These are phyloP conservation scores for Phytopythium oedochilum DNA, from an alignment of 352 stramenopile genomes.

Conservation along the genomic window DNA sequence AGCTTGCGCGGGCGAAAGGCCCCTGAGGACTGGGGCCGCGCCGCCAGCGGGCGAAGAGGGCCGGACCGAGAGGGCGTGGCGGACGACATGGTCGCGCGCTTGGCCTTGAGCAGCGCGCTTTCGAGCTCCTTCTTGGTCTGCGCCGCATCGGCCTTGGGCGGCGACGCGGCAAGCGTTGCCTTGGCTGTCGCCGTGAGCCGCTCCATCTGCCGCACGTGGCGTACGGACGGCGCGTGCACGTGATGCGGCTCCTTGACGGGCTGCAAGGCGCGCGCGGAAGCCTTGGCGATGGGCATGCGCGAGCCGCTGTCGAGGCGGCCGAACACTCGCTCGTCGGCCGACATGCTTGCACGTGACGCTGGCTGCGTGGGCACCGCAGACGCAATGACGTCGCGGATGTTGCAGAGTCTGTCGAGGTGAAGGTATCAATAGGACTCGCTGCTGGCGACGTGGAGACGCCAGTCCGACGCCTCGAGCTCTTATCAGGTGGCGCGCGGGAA, in stretches of 20 bases:
- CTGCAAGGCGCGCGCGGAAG: conserved; percentile 24
- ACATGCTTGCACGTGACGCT: too few relatives aligned
- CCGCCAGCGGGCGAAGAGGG: conserved; percentile 7
- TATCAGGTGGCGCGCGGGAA: background rate
- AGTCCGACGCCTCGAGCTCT: background rate
- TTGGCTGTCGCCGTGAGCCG: conserved; percentile 29
- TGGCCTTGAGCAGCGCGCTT: conserved; percentile 14
- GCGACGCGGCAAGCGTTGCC: conserved; percentile 17
- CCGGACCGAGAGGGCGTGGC: conserved; percentile 3
- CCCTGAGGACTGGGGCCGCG: conserved; percentile 40
- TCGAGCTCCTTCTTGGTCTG: conserved; percentile 27
- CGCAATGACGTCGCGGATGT: background rate
- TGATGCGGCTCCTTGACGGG: conserved; percentile 28
- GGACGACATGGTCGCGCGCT: conserved; percentile 13
- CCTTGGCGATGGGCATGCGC: conserved; percentile 32
- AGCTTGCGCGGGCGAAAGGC: conserved; percentile 65
- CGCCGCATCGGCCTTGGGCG: conserved; percentile 17
- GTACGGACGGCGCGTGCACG: conserved; percentile 22
- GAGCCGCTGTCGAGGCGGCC: conserved; percentile 13
- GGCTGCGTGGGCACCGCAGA: background rate
- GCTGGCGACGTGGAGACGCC: too few relatives aligned
- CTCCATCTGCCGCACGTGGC: conserved; percentile 52
- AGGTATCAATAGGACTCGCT: too few relatives aligned
- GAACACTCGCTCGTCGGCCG: conserved; percentile 19
- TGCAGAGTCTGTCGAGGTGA: too few relatives aligned